Conservation (phyloP, 441 rosid species). For the Adansonia rubrostipa region DNA sequence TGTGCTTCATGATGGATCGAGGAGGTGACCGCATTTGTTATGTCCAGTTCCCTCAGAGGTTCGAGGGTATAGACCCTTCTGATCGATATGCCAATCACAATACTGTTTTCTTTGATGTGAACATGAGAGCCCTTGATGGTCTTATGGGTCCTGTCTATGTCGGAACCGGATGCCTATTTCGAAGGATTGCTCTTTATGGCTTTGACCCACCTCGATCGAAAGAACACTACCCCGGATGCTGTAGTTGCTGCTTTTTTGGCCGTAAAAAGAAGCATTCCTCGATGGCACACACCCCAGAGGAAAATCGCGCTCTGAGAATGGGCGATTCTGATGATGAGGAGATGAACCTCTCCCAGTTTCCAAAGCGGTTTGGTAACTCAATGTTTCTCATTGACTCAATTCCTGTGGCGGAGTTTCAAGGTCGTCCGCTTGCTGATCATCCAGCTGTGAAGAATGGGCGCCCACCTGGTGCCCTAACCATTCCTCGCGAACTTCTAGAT, state of each 20-base stretch:
- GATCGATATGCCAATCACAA: constrained; percentile 93
- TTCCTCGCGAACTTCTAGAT: constrained; percentile 85
- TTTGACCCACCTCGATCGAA: constrained; percentile 87
- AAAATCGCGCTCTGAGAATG: constrained; percentile 79
- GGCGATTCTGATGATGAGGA: constrained; percentile 88
- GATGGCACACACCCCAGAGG: constrained; percentile 59
- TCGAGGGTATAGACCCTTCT: constrained; percentile 92
- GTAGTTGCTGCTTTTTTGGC: constrained; percentile 63
- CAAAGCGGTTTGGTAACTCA: constrained; percentile 85
- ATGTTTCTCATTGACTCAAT: constrained; percentile 76
- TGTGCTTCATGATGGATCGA: constrained; percentile 97
- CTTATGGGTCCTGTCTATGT: constrained; percentile 91
- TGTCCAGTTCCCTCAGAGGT: constrained; percentile 91
- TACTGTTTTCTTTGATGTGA: constrained; percentile 90
- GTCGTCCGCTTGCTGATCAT: constrained; percentile 93
- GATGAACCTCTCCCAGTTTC: constrained; percentile 71
- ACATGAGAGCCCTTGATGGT: constrained; percentile 95
- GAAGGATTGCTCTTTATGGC: constrained; percentile 84
- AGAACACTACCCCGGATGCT: constrained; percentile 72
- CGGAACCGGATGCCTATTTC: constrained; percentile 88
- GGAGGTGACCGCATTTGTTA: constrained; percentile 91
- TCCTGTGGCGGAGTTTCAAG: constrained; percentile 85
- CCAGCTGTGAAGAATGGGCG: constrained; percentile 87
- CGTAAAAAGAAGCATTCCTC: constrained; percentile 60
- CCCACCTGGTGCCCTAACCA: constrained; percentile 82